Evolutionary conservation across 2,329 filamentous ascomycete genomes (phyloP), one percentile per base, ranked within the genome.

Genomic region (Fusarium nodosum): DNA sequence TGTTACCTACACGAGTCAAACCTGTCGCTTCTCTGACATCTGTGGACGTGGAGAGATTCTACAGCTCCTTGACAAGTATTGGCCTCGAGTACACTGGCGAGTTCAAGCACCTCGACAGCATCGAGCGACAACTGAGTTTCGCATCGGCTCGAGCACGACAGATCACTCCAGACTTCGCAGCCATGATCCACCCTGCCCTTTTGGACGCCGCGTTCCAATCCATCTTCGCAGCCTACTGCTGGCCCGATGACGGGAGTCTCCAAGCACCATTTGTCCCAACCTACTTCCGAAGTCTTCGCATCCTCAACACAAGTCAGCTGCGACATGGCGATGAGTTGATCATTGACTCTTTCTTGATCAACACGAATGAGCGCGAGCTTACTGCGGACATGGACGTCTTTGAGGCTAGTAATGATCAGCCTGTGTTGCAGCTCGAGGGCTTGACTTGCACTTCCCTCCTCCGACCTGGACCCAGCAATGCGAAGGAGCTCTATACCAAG

Each of bases 191-290:
- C 45, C 80, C 80, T 0, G 76, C 68, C 1, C 64, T 73, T 3
- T 67, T 82, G 0, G 80, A 82, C 42, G 71, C 72, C 1, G 76
- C 77, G 3, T 76, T 82, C 57, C 81, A 82, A 60, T 63, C 76
- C 7, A 60, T 76, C 12, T 71, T 81, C 7, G 66, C 75, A 2
- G 78, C 79, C 2, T 76, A 73, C 46, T 73, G 74, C 7, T 76
- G 68, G 24, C 80, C 80, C 0, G 75, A 74, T 1, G 77, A 80
- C 41, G 78, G 74, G 5, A 69, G 68, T 5, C 70, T 82, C 6
- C 77, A 75, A 72, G 63, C 75, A 2, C 64, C 77, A 5, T 74
- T 78, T 47, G 61, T 81, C 16, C 64, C 52, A 5, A 64, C 55
- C 5, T 51, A 20, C 7, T 50, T 47, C 60, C 15, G 26, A 30